Evolutionary conservation across 2,329 filamentous ascomycete genomes (phyloP).

Genomic region (Arthrinium phaeospermum): DNA sequence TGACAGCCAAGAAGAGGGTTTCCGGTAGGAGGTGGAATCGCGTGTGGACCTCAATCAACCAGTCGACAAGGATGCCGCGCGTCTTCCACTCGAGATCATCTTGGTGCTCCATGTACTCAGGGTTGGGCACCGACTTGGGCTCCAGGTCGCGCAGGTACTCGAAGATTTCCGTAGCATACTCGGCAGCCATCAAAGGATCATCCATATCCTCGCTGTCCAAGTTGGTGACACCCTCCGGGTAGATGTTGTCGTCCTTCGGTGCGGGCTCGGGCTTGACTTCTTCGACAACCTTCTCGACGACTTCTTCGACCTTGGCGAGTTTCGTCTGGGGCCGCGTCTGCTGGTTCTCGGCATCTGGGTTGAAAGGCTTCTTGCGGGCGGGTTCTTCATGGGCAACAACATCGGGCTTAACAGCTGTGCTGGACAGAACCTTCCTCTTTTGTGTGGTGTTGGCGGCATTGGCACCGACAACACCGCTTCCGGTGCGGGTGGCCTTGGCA

Average conservation of each 20-base stretch:
- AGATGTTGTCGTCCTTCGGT: constrained; percentile 30
- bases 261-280: constrained; percentile 31
- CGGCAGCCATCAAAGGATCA: constrained; percentile 96
- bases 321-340: constrained; percentile 44
- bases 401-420: constrained; percentile 66
- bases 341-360: constrained; percentile 55
- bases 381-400: constrained; percentile 68
- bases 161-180: constrained; percentile 97
- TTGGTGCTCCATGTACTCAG: constrained; percentile 94
- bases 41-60: constrained; percentile 97
- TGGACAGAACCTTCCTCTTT: constrained; percentile 70
- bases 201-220: constrained; percentile 88
- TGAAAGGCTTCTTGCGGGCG: constrained; percentile 67
- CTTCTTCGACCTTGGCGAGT: constrained; percentile 37
- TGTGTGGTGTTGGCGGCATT: constrained; percentile 51
- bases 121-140: constrained; percentile 78
- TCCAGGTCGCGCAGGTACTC: constrained; percentile 93
- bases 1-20: constrained; percentile 94
- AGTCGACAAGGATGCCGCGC: constrained; percentile 94
- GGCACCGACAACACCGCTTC: constrained; percentile 69
- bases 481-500: constrained; percentile 66
- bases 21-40: constrained; percentile 95
- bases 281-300: constrained; percentile 37
- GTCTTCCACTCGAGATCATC: constrained; percentile 98
- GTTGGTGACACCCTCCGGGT: constrained; percentile 58